Evolutionary conservation across 768 basidiomycete species (phyloP), one percentile per base, ranked within the genome.

Genomic region (Gloeostereum incarnatum): DNA sequence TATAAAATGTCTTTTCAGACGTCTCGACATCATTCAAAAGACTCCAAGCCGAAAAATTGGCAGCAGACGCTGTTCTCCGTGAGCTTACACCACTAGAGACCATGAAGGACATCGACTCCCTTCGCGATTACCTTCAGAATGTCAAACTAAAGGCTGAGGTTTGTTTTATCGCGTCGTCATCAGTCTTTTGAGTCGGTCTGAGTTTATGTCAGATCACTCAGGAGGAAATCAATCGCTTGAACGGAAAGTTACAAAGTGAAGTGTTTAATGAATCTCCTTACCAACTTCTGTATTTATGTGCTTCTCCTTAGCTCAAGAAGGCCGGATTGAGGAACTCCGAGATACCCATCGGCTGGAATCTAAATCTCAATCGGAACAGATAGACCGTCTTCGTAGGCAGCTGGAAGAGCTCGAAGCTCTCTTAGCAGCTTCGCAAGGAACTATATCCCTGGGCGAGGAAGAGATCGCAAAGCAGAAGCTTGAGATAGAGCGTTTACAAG

Each of bases 321-420:
- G 77, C 36, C 82, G 82, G 6, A 68, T 90, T 8, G 82, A 86
- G 46, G 91, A 96, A 53, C 62, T 97, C 0, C 78, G 78, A 24
- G 86, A 91, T 45, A 87, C 77, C 5, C 92, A 94, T 52, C 71
- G 68, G 10, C 65, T 87, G 6, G 91, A 94, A 58, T 75, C 75
- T 9, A 57, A 69, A n/a, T 92, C 90, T 10, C 85, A 84, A 45
- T 75, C 73, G 3, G 73, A 81, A 27, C 78, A 84, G 44, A 76
- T 90, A 31, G 76, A 81, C 45, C 71, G 71, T 26, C 65, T 96
- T 26, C 74, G 71, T 26, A 66, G 65, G 9, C 85, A 92, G 46
- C 54, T 90, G 5, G 59, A 60, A 11, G 83, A 88, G 50, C 68
- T 77, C 3, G 86, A 92, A 49, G 71, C 77, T 0, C 69, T 85